Evolutionary conservation across 306 rosid species (phyloP), one percentile per base, ranked within the genome.

Genomic region (Delonix regia): DNA sequence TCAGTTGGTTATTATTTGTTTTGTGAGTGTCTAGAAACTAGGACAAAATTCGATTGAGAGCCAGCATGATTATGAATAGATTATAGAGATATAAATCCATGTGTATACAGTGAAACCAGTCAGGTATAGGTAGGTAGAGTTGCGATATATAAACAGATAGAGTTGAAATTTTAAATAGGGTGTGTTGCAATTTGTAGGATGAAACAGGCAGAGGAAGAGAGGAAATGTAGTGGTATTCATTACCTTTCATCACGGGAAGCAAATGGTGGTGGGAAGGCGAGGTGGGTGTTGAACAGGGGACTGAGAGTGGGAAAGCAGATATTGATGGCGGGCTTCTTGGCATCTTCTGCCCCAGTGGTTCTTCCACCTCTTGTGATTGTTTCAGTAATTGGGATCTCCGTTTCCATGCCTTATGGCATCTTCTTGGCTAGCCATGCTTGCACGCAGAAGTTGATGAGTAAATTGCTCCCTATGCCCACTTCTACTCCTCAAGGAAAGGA

Each of bases 361-460:
- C 81, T 91, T 84, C 98, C 97, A 11, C 89, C 97, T 21, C 86
- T 95, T 49, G 44, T 87, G 11, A 83, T 89, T 48, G 62, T 89
- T 61, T 91, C 97, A 38, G 94, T 91, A 25, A 79, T 95, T 67
- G 97, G 93, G 80, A 22, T 95, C 55, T 90, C 81, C n/a, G 73
- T 81, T 82, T 87, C 91, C 47, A 60, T 93, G 71, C 98, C 98
- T 34, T 89, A 69, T 44, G 96, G 86, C 2, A 9, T 93, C 28
- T 81, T 87, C 66, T 83, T 87, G 52, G 98, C 88, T 4, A 89
- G 86, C 76, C 91, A 87, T 75, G 89, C 75, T 52, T 91, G 87
- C 78, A 68, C 93, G 14, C 83, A 84, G 71, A 83, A 33, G 62
- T 53, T 95, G 12, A 88, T 92, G 99, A 84, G 82, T 30, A 85